Evolutionary conservation across 495 filamentous ascomycete genomes (phyloP).

Genomic region (Umbilicaria muhlenbergii): DNA sequence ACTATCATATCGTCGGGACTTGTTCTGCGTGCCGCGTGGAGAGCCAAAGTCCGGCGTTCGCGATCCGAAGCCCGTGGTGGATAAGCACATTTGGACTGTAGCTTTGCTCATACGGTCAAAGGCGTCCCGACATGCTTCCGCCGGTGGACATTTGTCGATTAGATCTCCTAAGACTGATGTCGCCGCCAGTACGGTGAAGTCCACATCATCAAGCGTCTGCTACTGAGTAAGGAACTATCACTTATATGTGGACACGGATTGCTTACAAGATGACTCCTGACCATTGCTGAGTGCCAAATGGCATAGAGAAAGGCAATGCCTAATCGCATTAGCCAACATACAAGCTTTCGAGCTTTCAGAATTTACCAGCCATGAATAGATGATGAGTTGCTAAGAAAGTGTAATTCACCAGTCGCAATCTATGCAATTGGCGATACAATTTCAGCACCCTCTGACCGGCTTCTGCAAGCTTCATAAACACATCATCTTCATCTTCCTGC

Average conservation of each 20-base stretch:
- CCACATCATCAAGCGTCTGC: conserved; percentile 84
- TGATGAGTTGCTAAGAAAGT: conserved; percentile 96
- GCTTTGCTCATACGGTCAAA: conserved; percentile 93
- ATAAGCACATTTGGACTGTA: conserved; percentile 79
- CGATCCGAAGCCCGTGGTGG: conserved; percentile 64
- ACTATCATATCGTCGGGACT: conserved; percentile 1
- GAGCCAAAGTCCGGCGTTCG: conserved; percentile 17
- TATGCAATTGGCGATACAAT: conserved; percentile 79
- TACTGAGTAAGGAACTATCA: neutral
- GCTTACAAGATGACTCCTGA: conserved; percentile 68
- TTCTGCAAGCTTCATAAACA: conserved; percentile 87
- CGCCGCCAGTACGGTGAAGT: conserved; percentile 89
- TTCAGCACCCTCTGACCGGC: conserved; percentile 85
- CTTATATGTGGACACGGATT: neutral
- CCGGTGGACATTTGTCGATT: conserved; percentile 64
- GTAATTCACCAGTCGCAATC: conserved; percentile 81
- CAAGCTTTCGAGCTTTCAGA: neutral
- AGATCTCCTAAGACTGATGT: conserved; percentile 72
- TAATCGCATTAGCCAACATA: conserved; percentile 12
- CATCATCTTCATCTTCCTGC: conserved; percentile 75
- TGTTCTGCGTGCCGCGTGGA: conserved; percentile 17
- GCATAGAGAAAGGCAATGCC: conserved; percentile 92
- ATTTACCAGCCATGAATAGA: conserved; percentile 80
- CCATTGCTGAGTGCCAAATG: conserved; percentile 87
- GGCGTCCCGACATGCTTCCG: conserved; percentile 77